Evolutionary conservation across 73 alveolate species (phyloP).

Genomic region (Symbiodinium pilosum): DNA sequence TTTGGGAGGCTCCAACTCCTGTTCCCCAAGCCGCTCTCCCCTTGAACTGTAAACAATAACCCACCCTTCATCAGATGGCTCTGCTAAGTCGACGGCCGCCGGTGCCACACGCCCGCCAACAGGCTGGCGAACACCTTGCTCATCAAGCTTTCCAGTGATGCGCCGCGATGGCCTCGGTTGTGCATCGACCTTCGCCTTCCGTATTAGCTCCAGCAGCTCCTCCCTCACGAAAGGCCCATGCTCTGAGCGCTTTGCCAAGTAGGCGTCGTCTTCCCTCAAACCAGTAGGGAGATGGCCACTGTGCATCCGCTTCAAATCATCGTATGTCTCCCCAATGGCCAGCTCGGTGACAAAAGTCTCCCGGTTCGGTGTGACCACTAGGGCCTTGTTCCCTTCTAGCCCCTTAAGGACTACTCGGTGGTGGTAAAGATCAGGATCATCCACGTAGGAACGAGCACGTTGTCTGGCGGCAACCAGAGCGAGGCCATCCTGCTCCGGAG

Average conservation of each 20-base stretch:
- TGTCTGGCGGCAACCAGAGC: slow-evolving; percentile 36
- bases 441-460: slow-evolving; percentile 94
- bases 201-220: neutral
- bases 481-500: neutral
- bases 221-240: neutral
- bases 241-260: neutral
- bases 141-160: neutral
- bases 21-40: neutral
- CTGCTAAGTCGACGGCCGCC: neutral
- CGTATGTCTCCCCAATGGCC: neutral
- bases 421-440: slow-evolving; percentile 32
- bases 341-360: neutral
- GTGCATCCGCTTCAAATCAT: neutral
- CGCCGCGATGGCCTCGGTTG: neutral
- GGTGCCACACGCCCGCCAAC: neutral
- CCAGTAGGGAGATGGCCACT: neutral
- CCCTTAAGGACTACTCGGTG: neutral
- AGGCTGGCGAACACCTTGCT: neutral
- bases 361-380: slow-evolving; percentile 57
- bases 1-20: neutral
- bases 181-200: neutral
- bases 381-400: neutral
- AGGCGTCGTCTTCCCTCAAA: neutral
- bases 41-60: neutral
- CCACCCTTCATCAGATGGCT: neutral